Evolutionary conservation across 1,139 yeast genomes (phyloP).

Genomic region (Yamadazyma atmosphaerica): DNA sequence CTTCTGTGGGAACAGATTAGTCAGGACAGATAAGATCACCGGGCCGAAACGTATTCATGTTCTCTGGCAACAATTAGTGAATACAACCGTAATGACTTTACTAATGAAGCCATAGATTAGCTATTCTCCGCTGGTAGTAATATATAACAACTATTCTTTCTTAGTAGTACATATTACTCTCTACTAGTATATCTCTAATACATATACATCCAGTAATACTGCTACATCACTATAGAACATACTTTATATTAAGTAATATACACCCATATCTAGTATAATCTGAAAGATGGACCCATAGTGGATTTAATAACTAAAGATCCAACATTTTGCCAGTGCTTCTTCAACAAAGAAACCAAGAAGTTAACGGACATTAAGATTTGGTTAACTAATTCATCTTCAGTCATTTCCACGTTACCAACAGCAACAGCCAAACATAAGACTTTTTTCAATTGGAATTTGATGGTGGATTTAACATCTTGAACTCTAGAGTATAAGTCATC

Average conservation of each 20-base stretch:
- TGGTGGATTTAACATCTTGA: constrained; percentile 97
- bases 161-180: too few species aligned
- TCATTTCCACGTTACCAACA: constrained; percentile 99
- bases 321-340: constrained; percentile 99
- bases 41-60: too few species aligned
- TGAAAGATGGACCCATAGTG: constrained; percentile 99
- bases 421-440: constrained; percentile 91
- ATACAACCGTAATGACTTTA: too few species aligned
- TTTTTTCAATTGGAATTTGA: constrained; percentile 99
- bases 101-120: too few species aligned
- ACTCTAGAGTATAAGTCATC: constrained; percentile 97
- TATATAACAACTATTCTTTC: too few species aligned
- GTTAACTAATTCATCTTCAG: constrained; percentile 92
- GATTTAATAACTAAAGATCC: constrained; percentile 99
- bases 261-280: constrained; percentile 77
- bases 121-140: too few species aligned
- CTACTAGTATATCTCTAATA: neutral
- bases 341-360: constrained; percentile 98
- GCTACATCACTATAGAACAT: constrained; percentile 1
- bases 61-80: too few species aligned
- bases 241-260: constrained; percentile 6
- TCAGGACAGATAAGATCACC: too few species aligned
- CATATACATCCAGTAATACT: too few species aligned
- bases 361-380: constrained; percentile 98
- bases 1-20: too few species aligned